Evolutionary conservation across 352 stramenopile species (phyloP).

Genomic region (Phytopythium boreale): DNA sequence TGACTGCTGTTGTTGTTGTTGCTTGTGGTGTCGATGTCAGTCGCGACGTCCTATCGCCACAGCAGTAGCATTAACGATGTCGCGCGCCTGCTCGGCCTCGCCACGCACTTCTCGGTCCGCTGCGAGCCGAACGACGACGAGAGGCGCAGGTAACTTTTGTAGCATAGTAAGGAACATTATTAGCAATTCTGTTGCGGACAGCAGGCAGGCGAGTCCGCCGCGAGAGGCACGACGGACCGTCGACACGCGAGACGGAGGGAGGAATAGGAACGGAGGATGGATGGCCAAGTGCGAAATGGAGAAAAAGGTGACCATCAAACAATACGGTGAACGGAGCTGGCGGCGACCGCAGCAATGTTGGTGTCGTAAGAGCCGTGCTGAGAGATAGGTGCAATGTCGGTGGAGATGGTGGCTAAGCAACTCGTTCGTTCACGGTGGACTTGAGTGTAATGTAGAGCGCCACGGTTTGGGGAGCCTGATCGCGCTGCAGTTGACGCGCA

Average conservation of each 20-base stretch:
- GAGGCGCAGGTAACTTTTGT: slow-evolving; percentile 5
- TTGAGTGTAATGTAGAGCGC: too few relatives aligned
- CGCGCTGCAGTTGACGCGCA: neutral
- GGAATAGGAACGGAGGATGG: neutral
- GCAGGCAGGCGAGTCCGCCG: neutral
- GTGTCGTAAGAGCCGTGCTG: too few relatives aligned
- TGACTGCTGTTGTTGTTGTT: slow-evolving; percentile 6
- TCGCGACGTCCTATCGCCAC: neutral
- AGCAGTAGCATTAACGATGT: neutral
- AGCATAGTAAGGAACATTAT: slow-evolving; percentile 9
- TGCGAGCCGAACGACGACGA: neutral
- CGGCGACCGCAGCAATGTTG: too few relatives aligned
- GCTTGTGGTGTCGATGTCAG: slow-evolving; percentile 7
- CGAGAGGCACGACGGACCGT: neutral
- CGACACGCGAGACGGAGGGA: neutral
- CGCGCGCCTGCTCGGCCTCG: neutral
- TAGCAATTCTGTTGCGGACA: neutral
- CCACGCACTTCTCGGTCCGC: neutral
- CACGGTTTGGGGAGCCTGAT: neutral
- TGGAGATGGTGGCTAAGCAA: too few relatives aligned
- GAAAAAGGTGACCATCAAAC: neutral
- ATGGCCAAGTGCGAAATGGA: neutral
- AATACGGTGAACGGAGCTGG: neutral
- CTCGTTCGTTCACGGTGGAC: too few relatives aligned
- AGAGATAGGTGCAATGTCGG: too few relatives aligned